These are phyloP conservation scores for Leccinum aurantiacum DNA, from an alignment of 768 basidiomycete species.

Conservation along the genomic window DNA sequence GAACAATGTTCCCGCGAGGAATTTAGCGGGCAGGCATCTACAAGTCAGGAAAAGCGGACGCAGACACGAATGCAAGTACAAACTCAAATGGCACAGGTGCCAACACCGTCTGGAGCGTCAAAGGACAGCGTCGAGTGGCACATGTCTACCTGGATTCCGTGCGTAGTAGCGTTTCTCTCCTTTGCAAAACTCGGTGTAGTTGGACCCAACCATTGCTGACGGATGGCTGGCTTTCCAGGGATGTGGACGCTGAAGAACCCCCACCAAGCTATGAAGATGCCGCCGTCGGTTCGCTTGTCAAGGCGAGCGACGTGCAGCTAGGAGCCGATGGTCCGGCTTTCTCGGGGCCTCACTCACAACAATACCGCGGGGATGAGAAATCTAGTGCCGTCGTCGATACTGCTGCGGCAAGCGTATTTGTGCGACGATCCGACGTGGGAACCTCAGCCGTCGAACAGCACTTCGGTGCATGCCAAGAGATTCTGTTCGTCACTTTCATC, in stretches of 20 bases:
- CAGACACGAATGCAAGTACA: background rate
- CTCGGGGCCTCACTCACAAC: background rate
- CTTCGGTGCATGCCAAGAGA: background rate
- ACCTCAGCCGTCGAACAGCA: background rate
- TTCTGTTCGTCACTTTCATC: background rate
- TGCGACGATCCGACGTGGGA: background rate
- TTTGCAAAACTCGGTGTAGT: background rate
- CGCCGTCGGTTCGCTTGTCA: background rate
- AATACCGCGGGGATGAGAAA: background rate
- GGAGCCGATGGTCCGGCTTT: background rate
- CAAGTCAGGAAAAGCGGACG: background rate
- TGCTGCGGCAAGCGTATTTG: background rate
- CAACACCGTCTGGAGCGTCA: background rate
- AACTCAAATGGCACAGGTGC: background rate
- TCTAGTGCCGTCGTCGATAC: background rate
- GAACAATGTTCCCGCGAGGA: background rate
- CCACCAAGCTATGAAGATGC: slow-evolving; percentile 19
- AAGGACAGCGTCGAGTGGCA: background rate
- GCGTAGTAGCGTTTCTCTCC: background rate
- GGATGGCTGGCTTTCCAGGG: background rate
- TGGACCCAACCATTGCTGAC: background rate
- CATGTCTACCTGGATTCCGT: slow-evolving; percentile 2
- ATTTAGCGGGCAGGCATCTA: background rate
- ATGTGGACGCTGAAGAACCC: slow-evolving; percentile 1
- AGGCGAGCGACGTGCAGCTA: too few relatives aligned